phyloP scores from a whole-genome alignment of 495 filamentous ascomycete species.

The Lophiotrema nucula region DNA sequence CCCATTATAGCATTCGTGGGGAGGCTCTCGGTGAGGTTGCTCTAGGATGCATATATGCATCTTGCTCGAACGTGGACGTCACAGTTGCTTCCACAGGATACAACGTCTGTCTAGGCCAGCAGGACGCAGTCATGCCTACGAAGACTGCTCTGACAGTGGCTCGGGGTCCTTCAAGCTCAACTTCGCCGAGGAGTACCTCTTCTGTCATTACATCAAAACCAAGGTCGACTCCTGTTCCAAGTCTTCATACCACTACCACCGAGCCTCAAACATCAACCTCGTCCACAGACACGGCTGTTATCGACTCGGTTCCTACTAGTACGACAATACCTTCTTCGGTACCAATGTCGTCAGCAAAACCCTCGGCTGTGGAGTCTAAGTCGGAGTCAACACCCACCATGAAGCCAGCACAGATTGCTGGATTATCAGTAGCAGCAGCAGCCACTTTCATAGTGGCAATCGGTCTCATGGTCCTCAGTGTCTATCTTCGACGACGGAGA shows the following conservation, averaged over 20 bases:
- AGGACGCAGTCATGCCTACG: slow-evolving; percentile 27
- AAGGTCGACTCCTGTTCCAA: background rate
- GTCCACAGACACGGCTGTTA: slow-evolving; percentile 6
- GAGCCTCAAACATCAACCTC: background rate
- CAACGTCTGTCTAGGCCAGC: slow-evolving; percentile 33
- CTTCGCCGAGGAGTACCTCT: background rate
- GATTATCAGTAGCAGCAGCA: slow-evolving; percentile 32
- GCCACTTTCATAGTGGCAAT: slow-evolving; percentile 32
- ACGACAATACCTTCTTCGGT: slow-evolving; percentile 5
- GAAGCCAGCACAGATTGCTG: slow-evolving; percentile 34
- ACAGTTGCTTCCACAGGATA: slow-evolving; percentile 18
- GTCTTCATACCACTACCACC: background rate
- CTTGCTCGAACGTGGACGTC: slow-evolving; percentile 23
- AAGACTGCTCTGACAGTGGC: slow-evolving; percentile 28
- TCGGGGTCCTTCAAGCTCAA: slow-evolving; percentile 12
- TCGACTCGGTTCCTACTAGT: slow-evolving; percentile 10
- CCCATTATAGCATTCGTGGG: slow-evolving; percentile 31
- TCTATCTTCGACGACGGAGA: slow-evolving; percentile 28
- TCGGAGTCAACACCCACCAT: slow-evolving; percentile 15
- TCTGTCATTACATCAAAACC: background rate
- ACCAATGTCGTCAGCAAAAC: background rate
- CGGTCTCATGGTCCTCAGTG: slow-evolving; percentile 31
- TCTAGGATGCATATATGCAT: slow-evolving; percentile 31
- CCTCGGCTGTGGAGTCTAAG: slow-evolving; percentile 1
- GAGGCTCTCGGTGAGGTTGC: slow-evolving; percentile 33